Evolutionary conservation across 108 stramenopile genomes (phyloP).

Genomic region (Schizochytrium sp.): DNA sequence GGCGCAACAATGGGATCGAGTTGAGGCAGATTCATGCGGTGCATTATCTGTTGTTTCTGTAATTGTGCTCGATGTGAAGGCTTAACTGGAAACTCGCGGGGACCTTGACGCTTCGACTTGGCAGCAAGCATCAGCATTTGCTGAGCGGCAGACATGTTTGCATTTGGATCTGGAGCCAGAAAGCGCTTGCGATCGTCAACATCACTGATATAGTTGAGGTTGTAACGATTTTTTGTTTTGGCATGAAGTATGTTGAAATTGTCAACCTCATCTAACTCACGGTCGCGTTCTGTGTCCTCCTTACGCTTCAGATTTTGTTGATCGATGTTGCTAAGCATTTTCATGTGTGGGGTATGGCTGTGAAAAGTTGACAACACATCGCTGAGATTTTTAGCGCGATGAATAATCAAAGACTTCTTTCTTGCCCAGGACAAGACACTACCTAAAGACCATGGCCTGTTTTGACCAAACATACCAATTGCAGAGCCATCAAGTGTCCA

Average conservation of each 20-base stretch:
- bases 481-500: background rate
- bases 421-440: background rate
- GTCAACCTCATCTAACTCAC: background rate
- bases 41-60: conserved; percentile 31
- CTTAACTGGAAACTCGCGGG: conserved; percentile 14
- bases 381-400: conserved; percentile 32
- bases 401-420: background rate
- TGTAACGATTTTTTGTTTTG: background rate
- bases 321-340: background rate
- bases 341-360: background rate
- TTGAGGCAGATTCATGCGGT: conserved; percentile 35
- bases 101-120: background rate
- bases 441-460: background rate
- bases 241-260: conserved; percentile 2
- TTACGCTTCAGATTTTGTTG: background rate
- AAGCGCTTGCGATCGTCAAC: conserved; percentile 8
- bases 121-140: background rate
- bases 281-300: background rate
- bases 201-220: conserved; percentile 49
- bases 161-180: background rate
- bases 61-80: conserved; percentile 29
- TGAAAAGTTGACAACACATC: background rate
- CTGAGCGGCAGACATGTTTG: conserved; percentile 10
- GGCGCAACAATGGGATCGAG: conserved; percentile 23
- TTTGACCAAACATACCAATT: conserved; percentile 60